Conservation (phyloP, 805 yeast genomes). For the Yamadazyma olivae region DNA sequence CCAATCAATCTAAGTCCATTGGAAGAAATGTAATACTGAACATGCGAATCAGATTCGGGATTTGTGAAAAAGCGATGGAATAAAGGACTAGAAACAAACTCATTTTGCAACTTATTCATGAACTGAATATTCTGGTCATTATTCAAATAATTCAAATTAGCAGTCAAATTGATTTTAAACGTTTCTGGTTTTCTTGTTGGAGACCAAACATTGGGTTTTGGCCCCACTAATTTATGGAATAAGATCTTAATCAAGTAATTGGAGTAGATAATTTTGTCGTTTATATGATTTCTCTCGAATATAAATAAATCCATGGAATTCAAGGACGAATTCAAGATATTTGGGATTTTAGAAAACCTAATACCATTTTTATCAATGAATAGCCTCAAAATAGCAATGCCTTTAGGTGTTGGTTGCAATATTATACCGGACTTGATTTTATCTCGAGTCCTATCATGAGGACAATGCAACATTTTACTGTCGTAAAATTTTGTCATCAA, state of each 20-base stretch:
- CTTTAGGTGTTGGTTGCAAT: conserved; percentile 90
- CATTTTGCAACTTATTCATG: too few relatives aligned
- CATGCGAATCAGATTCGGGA: conserved; percentile 80
- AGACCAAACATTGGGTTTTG: conserved; percentile 66
- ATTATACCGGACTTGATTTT: conserved; percentile 34
- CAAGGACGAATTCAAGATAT: conserved; percentile 50
- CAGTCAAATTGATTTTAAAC: conserved; percentile 4
- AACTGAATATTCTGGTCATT: not conserved
- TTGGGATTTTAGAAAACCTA: conserved; percentile 34
- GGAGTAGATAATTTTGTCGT: conserved; percentile 61
- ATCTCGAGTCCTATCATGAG: conserved; percentile 65
- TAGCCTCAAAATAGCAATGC: conserved; percentile 63
- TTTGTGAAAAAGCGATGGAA: conserved; percentile 77
- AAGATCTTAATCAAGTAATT: conserved; percentile 63
- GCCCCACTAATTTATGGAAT: conserved; percentile 63
- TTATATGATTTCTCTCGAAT: conserved; percentile 60
- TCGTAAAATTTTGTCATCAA: conserved; percentile 52
- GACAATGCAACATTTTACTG: conserved; percentile 68
- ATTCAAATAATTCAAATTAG: conserved; percentile 1
- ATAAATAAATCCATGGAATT: conserved; percentile 70
- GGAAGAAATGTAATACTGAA: conserved; percentile 71
- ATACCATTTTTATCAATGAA: conserved; percentile 61
- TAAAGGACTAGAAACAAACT: conserved; percentile 50
- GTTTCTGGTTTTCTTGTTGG: conserved; percentile 43
- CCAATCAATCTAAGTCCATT: conserved; percentile 63